These are phyloP conservation scores for Dactylella cylindrospora DNA, from an alignment of 2,329 filamentous ascomycete species.

Conservation along the genomic window DNA sequence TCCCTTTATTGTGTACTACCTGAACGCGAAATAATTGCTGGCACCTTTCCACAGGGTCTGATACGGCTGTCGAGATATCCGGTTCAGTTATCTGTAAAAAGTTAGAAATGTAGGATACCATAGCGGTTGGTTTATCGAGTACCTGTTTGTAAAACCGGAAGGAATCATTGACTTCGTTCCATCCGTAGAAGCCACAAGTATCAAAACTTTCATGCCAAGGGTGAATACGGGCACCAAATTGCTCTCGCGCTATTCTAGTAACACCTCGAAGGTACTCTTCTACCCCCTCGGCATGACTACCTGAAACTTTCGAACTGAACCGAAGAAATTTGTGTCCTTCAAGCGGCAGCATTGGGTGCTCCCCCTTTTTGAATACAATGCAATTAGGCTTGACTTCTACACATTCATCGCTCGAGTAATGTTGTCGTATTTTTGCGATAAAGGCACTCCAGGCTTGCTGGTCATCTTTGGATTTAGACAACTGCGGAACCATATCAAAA, in stretches of 20 bases:
- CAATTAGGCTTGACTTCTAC: slow-evolving; percentile 49
- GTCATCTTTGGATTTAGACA: slow-evolving; percentile 48
- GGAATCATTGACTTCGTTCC: slow-evolving; percentile 47
- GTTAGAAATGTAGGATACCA: too few species aligned
- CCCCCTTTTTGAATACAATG: slow-evolving; percentile 49
- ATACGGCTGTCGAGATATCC: slow-evolving; percentile 9
- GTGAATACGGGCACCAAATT: slow-evolving; percentile 47
- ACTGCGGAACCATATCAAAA: slow-evolving; percentile 49
- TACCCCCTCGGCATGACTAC: slow-evolving; percentile 28
- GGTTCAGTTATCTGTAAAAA: too few species aligned
- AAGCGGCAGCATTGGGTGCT: slow-evolving; percentile 48
- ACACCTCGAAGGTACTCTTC: slow-evolving; percentile 47
- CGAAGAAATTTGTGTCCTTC: slow-evolving; percentile 50
- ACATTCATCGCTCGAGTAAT: slow-evolving; percentile 45
- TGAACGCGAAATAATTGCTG: slow-evolving; percentile 27
- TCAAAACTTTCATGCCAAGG: slow-evolving; percentile 45
- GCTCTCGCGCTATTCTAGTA: slow-evolving; percentile 30
- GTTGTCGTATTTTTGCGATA: slow-evolving; percentile 46
- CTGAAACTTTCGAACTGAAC: slow-evolving; percentile 49
- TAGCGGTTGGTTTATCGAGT: too few species aligned
- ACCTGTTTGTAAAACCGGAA: slow-evolving; percentile 49
- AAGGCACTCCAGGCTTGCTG: slow-evolving; percentile 47
- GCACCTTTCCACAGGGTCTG: neutral
- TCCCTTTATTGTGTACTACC: slow-evolving; percentile 51
- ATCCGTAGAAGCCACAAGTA: slow-evolving; percentile 43